Percentiles rank a stretch among this genome's conserved stretches.
These are phyloP conservation scores for Staphylotrichum tortipilum DNA, from an alignment of 495 filamentous ascomycete genomes.

Conservation along the genomic window DNA sequence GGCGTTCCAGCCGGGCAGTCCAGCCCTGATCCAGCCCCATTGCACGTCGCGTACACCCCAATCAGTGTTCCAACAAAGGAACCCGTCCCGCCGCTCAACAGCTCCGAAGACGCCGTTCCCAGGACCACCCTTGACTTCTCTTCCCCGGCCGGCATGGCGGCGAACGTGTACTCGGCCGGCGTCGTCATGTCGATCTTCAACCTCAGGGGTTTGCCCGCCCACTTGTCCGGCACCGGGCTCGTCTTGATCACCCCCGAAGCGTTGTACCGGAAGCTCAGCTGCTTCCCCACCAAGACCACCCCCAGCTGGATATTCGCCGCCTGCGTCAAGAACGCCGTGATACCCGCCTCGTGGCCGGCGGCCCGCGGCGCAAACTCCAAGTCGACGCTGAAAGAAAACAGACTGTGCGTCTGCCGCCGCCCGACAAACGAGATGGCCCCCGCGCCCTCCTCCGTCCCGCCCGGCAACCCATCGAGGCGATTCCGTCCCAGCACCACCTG, in stretches of 20 bases:
- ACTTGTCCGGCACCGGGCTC: conserved; percentile 4
- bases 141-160: conserved; percentile 6
- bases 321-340: conserved; percentile 40
- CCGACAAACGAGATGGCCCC: conserved; percentile 34
- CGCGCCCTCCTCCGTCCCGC: conserved; percentile 12
- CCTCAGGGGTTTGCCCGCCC: conserved; percentile 7
- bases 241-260: not conserved
- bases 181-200: conserved; percentile 8
- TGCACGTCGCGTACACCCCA: conserved; percentile 15
- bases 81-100: conserved; percentile 9
- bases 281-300: conserved; percentile 26
- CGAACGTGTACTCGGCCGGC: conserved; percentile 8
- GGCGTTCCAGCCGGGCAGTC: conserved; percentile 7
- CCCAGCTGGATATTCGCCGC: conserved; percentile 38
- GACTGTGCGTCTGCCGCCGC: conserved; percentile 35
- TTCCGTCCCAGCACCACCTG: conserved; percentile 28
- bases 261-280: conserved; percentile 24
- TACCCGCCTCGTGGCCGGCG: conserved; percentile 30
- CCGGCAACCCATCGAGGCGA: conserved; percentile 29
- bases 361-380: conserved; percentile 28
- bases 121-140: not conserved
- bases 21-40: conserved; percentile 8
- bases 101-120: conserved; percentile 7
- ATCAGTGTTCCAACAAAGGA: conserved; percentile 13
- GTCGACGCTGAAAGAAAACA: conserved; percentile 37